A percentile compares a stretch with the other conserved stretches of the same genome.
These are phyloP conservation scores for Xylaria curta DNA, from an alignment of 495 filamentous ascomycete genomes.

Conservation along the genomic window DNA sequence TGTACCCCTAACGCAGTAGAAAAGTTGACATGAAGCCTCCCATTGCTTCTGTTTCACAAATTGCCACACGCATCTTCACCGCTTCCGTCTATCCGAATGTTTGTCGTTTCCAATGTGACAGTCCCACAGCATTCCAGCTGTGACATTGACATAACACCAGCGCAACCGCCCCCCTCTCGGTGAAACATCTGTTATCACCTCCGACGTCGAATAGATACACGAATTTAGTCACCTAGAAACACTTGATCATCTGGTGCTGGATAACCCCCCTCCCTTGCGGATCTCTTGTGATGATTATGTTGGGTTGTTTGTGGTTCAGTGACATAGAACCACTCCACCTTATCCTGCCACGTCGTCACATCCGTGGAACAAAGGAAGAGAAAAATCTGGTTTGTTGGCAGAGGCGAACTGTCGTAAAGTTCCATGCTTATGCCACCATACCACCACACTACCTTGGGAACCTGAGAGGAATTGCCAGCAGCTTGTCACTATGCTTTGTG, in stretches of 20 bases:
- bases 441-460: neutral
- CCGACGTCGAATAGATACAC: neutral
- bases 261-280: neutral
- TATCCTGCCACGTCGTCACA: neutral
- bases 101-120: neutral
- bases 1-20: neutral
- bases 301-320: neutral
- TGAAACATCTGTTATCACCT: neutral
- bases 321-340: neutral
- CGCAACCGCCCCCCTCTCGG: neutral
- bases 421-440: neutral
- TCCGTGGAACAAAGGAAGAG: neutral
- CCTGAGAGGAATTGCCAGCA: neutral
- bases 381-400: neutral
- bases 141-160: neutral
- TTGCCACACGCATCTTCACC: neutral
- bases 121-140: neutral
- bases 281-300: neutral
- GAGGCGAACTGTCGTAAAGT: neutral
- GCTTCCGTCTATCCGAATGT: conserved; percentile 1
- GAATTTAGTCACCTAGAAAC: neutral
- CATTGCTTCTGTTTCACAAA: neutral
- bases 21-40: neutral
- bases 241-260: neutral
- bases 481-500: neutral